These are phyloP conservation scores for Globisporangium nodosum DNA, from an alignment of 352 stramenopile genomes.

Conservation along the genomic window DNA sequence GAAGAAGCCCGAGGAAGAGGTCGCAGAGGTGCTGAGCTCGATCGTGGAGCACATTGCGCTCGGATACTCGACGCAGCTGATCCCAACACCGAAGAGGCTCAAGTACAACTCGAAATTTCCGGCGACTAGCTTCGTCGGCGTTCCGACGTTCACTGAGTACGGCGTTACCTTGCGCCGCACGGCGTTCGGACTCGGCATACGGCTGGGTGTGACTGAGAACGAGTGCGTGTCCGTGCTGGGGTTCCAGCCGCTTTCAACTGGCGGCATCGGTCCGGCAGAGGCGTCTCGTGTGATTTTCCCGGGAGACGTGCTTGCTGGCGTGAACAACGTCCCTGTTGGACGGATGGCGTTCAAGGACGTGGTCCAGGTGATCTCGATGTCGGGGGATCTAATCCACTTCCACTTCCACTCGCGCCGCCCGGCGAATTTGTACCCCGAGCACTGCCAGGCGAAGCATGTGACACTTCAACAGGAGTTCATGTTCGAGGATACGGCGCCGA, in stretches of 20 bases:
- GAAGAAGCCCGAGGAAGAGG: slow-evolving; percentile 63
- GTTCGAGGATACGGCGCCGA: slow-evolving; percentile 27
- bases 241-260: slow-evolving; percentile 69
- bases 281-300: slow-evolving; percentile 64
- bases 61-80: slow-evolving; percentile 55
- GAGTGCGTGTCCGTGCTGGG: slow-evolving; percentile 68
- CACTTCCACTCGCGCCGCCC: slow-evolving; percentile 75
- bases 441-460: slow-evolving; percentile 61
- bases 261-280: slow-evolving; percentile 70
- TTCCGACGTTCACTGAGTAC: slow-evolving; percentile 70
- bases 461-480: slow-evolving; percentile 28
- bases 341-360: slow-evolving; percentile 69
- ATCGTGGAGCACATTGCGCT: slow-evolving; percentile 80
- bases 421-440: slow-evolving; percentile 59
- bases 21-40: slow-evolving; percentile 68
- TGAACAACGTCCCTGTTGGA: slow-evolving; percentile 66
- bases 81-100: slow-evolving; percentile 31
- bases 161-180: slow-evolving; percentile 59
- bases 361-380: slow-evolving; percentile 63
- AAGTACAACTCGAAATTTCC: slow-evolving; percentile 53
- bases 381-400: slow-evolving; percentile 63
- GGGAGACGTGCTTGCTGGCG: slow-evolving; percentile 69
- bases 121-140: slow-evolving; percentile 35
- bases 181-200: slow-evolving; percentile 75
- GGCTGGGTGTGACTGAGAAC: slow-evolving; percentile 60